Evolutionary conservation across 768 basidiomycete genomes (phyloP).

Genomic region (Amanita subjunquillea): DNA sequence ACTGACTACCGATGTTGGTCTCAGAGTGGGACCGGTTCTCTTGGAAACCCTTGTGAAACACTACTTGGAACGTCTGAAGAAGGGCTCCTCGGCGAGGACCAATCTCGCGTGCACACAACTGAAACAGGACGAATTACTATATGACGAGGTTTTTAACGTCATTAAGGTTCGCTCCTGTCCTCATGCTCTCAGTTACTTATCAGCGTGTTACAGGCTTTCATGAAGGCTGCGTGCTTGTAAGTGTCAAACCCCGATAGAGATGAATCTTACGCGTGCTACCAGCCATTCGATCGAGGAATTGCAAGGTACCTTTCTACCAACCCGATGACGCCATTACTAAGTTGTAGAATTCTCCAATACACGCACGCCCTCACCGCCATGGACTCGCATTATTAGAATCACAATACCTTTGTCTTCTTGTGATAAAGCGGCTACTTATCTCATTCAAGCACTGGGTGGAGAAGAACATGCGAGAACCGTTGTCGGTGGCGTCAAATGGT

Average conservation of each 20-base stretch:
- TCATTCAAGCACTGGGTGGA: conserved; percentile 81
- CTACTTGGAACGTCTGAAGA: conserved; percentile 61
- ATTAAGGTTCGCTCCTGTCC: conserved; percentile 45
- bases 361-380: conserved; percentile 77
- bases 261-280: conserved; percentile 2
- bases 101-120: conserved; percentile 35
- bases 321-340: background rate
- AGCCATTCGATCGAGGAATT: conserved; percentile 84
- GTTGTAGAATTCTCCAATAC: conserved; percentile 59
- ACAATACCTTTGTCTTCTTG: conserved; percentile 69
- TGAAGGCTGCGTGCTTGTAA: conserved; percentile 62
- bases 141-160: conserved; percentile 71
- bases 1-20: conserved; percentile 50
- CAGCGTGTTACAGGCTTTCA: conserved; percentile 43
- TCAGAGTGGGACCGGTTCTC: conserved; percentile 62
- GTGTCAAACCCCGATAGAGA: conserved; percentile 12
- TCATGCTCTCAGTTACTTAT: background rate
- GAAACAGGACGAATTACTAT: conserved; percentile 67
- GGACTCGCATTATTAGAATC: conserved; percentile 63
- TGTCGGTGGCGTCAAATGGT: conserved; percentile 93
- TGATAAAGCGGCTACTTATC: conserved; percentile 57
- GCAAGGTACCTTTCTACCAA: conserved; percentile 30
- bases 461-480: conserved; percentile 57
- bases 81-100: conserved; percentile 21
- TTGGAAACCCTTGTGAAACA: conserved; percentile 78